These are phyloP conservation scores for Russula lepida DNA, from an alignment of 768 basidiomycete genomes.

Conservation along the genomic window DNA sequence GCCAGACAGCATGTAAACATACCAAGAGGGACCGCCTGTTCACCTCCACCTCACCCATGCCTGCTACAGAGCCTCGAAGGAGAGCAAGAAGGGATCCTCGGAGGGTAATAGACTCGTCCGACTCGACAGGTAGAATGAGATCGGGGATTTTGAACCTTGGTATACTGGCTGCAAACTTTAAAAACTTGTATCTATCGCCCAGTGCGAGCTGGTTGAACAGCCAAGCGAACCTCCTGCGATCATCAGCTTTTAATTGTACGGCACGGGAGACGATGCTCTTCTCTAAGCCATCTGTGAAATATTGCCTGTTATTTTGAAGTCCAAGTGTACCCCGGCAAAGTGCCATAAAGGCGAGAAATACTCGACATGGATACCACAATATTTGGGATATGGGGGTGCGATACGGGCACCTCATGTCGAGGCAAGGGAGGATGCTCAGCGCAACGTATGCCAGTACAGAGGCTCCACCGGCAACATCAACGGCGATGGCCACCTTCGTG, in stretches of 20 bases:
- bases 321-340: too few relatives aligned
- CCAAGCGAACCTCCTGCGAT: not conserved
- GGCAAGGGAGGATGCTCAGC: not conserved
- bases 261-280: not conserved
- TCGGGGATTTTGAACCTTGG: not conserved
- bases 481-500: not conserved
- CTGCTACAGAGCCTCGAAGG: not conserved
- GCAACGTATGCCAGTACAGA: not conserved
- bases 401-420: not conserved
- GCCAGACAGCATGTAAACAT: not conserved
- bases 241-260: not conserved
- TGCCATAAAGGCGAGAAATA: not conserved
- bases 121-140: not conserved
- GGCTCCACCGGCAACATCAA: not conserved
- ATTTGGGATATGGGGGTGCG: not conserved
- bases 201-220: not conserved
- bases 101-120: not conserved
- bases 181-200: not conserved
- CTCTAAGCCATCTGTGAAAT: not conserved
- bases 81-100: not conserved
- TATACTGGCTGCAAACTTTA: not conserved
- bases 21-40: not conserved
- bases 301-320: not conserved
- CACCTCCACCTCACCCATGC: not conserved
- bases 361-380: not conserved